A percentile compares a stretch with the other conserved stretches of the same genome.
Conservation (phyloP, 2,329 filamentous ascomycete genomes). For the Cladosporium halotolerans region DNA sequence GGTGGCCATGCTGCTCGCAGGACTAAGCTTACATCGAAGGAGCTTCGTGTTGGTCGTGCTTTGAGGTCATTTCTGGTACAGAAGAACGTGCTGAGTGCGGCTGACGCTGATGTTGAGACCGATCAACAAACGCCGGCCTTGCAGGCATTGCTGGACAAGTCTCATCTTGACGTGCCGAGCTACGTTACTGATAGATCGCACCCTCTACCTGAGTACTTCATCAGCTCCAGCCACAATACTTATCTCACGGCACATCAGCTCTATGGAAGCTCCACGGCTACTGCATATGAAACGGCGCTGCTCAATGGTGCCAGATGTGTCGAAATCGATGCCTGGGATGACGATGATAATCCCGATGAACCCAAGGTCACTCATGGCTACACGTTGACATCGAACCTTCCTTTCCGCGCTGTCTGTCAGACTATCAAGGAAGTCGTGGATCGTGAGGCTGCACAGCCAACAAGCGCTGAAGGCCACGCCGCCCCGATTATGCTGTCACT, state of each 20-base stretch:
- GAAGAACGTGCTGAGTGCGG: constrained; percentile 45
- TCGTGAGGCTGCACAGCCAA: constrained; percentile 45
- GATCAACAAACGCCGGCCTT: constrained; percentile 44
- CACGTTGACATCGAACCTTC: constrained; percentile 60
- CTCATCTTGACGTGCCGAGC: constrained; percentile 52
- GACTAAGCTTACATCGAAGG: constrained; percentile 44
- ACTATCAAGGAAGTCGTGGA: constrained; percentile 59
- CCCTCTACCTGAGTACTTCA: constrained; percentile 63
- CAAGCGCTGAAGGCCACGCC: constrained; percentile 36
- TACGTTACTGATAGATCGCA: constrained; percentile 52
- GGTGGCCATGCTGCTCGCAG: constrained; percentile 52
- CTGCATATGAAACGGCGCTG: constrained; percentile 58
- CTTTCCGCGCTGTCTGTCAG: constrained; percentile 60
- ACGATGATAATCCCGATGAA: constrained; percentile 53
- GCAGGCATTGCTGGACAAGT: constrained; percentile 47
- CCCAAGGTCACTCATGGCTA: constrained; percentile 67
- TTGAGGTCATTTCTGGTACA: constrained; percentile 51
- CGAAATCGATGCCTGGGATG: constrained; percentile 69
- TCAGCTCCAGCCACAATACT: constrained; percentile 68
- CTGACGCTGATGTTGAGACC: constrained; percentile 43
- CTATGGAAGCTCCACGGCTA: constrained; percentile 55
- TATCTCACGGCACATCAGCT: constrained; percentile 66
- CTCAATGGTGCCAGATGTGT: constrained; percentile 61
- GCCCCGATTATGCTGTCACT: constrained; percentile 60
- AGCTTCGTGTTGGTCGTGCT: constrained; percentile 55